Base-by-base conservation (phyloP, 1,284 basidiomycete genomes). In the Cryptococcus floricola region DNA sequence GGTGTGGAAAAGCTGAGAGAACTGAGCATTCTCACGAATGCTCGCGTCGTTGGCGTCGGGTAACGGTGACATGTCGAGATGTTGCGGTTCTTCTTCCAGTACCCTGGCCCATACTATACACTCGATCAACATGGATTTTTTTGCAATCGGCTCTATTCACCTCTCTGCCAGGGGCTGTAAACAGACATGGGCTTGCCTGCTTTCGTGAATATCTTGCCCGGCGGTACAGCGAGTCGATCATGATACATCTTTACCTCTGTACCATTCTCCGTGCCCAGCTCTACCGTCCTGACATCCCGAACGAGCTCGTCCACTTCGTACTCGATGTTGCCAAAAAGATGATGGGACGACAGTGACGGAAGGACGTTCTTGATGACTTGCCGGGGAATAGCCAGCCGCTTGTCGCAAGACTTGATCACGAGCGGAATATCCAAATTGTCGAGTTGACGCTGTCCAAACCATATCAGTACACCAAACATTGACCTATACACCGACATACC, bases 241-340 rank as follows among this genome's bases (percentile, higher is more conserved):
- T 93, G 88, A 16, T 86, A 76, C 61, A 89, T 86, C n/a, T 75
- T 78, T 25, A 84, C 79, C 42, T 80, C 77, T 19, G 91, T 80
- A 1, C 80, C 81, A 16, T 80, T 78, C 23, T 79, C 65, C 60
- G 79, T 80, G 0, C 84, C 86, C 13, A 85, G 74, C 44, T 83
- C 72, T 65, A 86, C 83, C 1, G 89, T 69, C 46, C 81, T 67
- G 28, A 87, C 81, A 70, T 97, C 91, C 34, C 92, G 81, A 48
- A 88, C 81, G 16, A 95, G 81, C 73, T 96, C 93, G 66, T 97
- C 93, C 1, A 96, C 84, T 77, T 95, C 91, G 68, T 96, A 90
- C 69, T 95, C 91, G 44, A 94, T 84, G 66, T 96, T 96, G 25
- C 83, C 89, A 64, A 84, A 93, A 1, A 96, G 52, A 37, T 79